Evolutionary conservation across 306 rosid species (phyloP), one percentile per base, ranked within the genome.

Genomic region (Sphenostylis stenocarpa): DNA sequence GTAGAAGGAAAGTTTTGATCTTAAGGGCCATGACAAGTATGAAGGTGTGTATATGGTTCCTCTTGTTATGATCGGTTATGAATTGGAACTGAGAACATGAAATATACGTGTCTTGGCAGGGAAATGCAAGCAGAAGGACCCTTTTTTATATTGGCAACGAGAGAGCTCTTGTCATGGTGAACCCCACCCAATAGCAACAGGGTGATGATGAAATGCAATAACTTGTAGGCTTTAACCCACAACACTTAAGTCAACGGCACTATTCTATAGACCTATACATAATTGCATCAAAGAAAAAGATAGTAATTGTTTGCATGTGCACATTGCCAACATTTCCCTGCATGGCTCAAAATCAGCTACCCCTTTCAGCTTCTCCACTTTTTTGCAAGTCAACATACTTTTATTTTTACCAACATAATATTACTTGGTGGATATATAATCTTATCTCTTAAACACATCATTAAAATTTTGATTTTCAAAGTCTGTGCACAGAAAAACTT

Each of bases 181-280:
- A 72, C 82, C 84, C 86, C 84, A 80, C 86, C 86, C 82, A 82
- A 81, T 84, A 85, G 79, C 88, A 82, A 84, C 72, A 85, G 49
- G 68, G 82, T 86, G 75, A 89, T 89, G 87, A 83, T 89, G 84
- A 84, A 61, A 70, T 85, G 89, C 89, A 85, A 88, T 89, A 87
- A 82, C 79, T 75, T 61, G 36, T 72, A 67, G 77, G 57, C 34
- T 61, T 68, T 64, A 77, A 36, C 83, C 87, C 86, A 84, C 87
- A 81, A 76, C 64, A 41, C 75, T 28, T 12, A 80, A 86, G 97
- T 87, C 97, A 91, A 89, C 92, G 86, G 17, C 73, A 86, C 85
- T 80, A 77, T 87, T 85, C 51, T 79, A 39, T 48, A 24, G 56
- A 60, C 56, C 76, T 77, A 24, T 3, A 0, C 69, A 80, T 73